Base-by-base conservation (phyloP, 371 early-diverging fungal genomes). In the Apophysomyces sp. region DNA sequence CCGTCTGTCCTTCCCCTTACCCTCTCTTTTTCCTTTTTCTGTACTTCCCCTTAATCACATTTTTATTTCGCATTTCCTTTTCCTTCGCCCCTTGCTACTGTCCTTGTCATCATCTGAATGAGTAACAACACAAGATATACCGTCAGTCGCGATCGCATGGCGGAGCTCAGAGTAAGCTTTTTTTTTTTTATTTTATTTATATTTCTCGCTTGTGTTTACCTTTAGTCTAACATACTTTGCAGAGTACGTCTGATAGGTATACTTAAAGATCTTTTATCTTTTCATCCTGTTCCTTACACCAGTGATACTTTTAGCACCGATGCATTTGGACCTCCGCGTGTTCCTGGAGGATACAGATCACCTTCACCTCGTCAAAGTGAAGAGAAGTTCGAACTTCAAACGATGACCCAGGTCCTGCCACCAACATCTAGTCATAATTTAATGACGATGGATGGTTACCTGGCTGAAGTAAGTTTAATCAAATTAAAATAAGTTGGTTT, bases 281-380 rank as follows among this genome's bases (percentile, higher is more conserved):
- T 52, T 31, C 28, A 51, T 51, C 13, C 21, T 16, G 0, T 12
- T 52, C 32, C 51, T 41, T 52, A 51, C n/a, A 27, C 40, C 3
- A 57, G 6, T 3, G 13, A 16, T 21, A 60, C 49, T 44, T 34
- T 54, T 16, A 71, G 71, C 27, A 71, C 67, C 24, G 73, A 73
- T 56, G 73, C 61, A 53, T 73, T 73, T 57, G 73, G 73, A n/a
- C 73, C 73, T 28, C 51, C 65, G 7, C 60, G 73, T 31, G 49
- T 62, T 32, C 64, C 73, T 44, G 63, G 24, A n/a, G 62, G 62
- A 5, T 62, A 62, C 28, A 55, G 56, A 27, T 62, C 62, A 18
- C 44, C 55, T 5, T 54, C 56, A 3, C 62, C 55, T 39, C 27
- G 28, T 3, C 36, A 21, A 26, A 34, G 57, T 24, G 28, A 58